Evolutionary conservation across 805 yeast genomes (phyloP).

Genomic region (Suhomyces sp.): DNA sequence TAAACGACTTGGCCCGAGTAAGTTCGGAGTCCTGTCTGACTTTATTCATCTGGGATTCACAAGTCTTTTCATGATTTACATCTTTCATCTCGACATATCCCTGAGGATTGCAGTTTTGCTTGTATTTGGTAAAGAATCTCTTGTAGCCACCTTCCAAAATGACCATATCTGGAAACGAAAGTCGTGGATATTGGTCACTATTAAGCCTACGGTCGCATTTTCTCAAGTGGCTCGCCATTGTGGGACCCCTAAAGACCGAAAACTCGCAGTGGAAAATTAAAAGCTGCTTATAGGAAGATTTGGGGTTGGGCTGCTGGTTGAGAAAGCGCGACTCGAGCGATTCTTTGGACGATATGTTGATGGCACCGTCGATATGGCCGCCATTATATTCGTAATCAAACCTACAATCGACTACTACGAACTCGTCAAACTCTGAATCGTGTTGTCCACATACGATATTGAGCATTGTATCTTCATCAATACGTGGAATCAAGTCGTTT

Average conservation of each 20-base stretch:
- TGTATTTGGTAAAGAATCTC: constrained; percentile 60
- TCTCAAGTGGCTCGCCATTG: constrained; percentile 83
- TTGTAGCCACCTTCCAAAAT: constrained; percentile 91
- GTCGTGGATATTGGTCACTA: constrained; percentile 70
- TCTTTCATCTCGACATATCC: constrained; percentile 83
- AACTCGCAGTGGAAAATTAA: constrained; percentile 93
- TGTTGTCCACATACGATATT: constrained; percentile 55
- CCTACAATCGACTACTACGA: constrained; percentile 77
- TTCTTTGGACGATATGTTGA: constrained; percentile 69
- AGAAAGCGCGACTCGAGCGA: constrained; percentile 52
- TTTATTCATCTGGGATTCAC: constrained; percentile 49
- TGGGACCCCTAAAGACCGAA: constrained; percentile 89
- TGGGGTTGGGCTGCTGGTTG: constrained; percentile 4
- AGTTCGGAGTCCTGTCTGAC: constrained; percentile 43
- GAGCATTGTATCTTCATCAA: constrained; percentile 55
- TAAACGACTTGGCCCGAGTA: constrained; percentile 38
- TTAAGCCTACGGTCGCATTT: constrained; percentile 77
- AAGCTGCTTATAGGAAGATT: constrained; percentile 37
- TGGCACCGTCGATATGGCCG: constrained; percentile 85
- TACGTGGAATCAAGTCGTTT: constrained; percentile 68
- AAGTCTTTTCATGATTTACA: constrained; percentile 27
- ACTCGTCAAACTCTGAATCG: constrained; percentile 50
- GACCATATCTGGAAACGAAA: constrained; percentile 85
- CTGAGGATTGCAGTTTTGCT: constrained; percentile 66
- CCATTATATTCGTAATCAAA: constrained; percentile 90